phyloP scores from a whole-genome alignment of 257 asterid genomes.

The Avicennia marina region DNA sequence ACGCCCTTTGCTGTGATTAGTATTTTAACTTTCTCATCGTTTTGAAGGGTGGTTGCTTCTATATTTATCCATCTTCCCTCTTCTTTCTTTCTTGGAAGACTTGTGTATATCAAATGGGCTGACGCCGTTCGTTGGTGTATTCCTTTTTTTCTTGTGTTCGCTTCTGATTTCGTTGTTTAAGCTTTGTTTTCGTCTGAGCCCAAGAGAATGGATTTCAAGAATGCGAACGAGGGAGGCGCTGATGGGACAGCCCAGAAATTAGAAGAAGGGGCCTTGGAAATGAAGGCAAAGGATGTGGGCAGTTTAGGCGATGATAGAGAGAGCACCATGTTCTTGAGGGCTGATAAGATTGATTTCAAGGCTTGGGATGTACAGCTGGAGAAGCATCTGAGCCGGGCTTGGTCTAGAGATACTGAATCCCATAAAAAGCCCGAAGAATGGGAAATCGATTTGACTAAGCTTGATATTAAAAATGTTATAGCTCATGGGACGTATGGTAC shows the following conservation, averaged over 20 bases:
- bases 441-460: constrained; percentile 81
- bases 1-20: background rate
- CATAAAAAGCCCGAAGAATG: constrained; percentile 67
- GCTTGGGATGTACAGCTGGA: constrained; percentile 86
- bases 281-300: constrained; percentile 33
- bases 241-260: constrained; percentile 13
- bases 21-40: background rate
- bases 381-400: constrained; percentile 83
- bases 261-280: constrained; percentile 18
- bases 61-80: no score
- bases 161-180: background rate
- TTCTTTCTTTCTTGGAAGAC: background rate
- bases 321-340: constrained; percentile 93
- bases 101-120: constrained; percentile 11
- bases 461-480: constrained; percentile 75
- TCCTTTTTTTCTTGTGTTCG: background rate
- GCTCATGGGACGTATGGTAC: constrained; percentile 96
- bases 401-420: constrained; percentile 61
- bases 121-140: background rate
- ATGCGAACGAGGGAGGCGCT: constrained; percentile 9
- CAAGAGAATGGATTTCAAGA: constrained; percentile 25
- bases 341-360: constrained; percentile 83
- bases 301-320: constrained; percentile 53
- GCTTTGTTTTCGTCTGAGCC: constrained; percentile 1
- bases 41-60: background rate